These are phyloP conservation scores for Saccharomycopsis fibuligera DNA, from an alignment of 805 yeast genomes.

Conservation along the genomic window DNA sequence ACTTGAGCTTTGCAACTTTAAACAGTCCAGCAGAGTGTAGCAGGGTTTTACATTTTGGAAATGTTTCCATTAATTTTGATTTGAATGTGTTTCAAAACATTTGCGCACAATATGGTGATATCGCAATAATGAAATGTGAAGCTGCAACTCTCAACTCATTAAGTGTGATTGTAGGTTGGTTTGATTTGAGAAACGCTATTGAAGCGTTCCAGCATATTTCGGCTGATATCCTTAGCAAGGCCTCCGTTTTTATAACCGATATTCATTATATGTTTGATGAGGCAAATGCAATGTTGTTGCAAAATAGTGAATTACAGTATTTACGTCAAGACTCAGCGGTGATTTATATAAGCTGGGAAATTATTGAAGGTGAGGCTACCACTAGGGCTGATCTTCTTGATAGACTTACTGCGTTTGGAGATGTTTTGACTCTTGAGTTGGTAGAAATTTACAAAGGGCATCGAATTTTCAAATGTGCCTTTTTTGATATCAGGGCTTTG, in stretches of 20 bases:
- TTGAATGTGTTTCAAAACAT: background rate
- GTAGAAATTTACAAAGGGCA: background rate
- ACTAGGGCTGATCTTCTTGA: background rate
- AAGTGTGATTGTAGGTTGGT: slow-evolving; percentile 25
- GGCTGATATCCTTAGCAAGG: background rate
- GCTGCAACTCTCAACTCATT: background rate
- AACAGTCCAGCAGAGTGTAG: no score
- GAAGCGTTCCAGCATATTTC: slow-evolving; percentile 16
- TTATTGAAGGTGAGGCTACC: background rate
- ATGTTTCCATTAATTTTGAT: background rate
- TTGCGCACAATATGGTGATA: background rate
- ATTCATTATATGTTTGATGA: background rate
- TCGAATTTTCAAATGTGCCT: background rate
- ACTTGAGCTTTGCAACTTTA: no score
- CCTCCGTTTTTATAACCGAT: background rate
- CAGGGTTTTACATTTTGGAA: background rate
- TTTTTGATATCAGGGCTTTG: background rate
- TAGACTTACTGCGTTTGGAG: background rate
- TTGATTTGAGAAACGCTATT: slow-evolving; percentile 25
- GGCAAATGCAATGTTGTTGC: background rate
- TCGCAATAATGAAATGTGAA: background rate
- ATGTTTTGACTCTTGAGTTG: background rate
- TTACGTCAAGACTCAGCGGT: background rate
- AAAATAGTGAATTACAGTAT: background rate
- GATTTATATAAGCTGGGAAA: background rate